Percentiles rank a stretch among this genome's conserved stretches.
Evolutionary conservation across 129 eudicot genomes (phyloP).

Genomic region (Pseudognaphalium luteoalbum): DNA sequence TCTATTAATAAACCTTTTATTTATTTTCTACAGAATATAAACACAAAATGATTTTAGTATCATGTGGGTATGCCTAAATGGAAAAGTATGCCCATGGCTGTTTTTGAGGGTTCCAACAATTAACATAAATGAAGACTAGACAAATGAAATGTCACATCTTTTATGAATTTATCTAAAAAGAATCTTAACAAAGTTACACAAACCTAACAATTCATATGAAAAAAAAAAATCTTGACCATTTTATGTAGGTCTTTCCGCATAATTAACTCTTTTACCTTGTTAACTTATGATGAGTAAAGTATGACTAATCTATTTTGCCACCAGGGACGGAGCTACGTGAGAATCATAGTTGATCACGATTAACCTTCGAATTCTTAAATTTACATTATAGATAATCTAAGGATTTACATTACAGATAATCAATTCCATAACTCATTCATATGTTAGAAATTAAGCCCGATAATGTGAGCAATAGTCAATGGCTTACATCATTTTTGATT

Average conservation of each 20-base stretch:
- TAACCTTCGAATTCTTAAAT: no score
- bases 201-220: constrained; percentile 11
- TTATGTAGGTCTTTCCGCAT: not conserved
- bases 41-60: not conserved
- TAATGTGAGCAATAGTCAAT: no score
- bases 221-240: not conserved
- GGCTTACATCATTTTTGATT: no score
- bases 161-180: constrained; percentile 12
- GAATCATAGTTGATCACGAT: no score
- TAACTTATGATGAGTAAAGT: no score
- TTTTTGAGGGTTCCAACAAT: not conserved
- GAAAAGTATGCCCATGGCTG: not conserved
- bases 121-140: constrained; percentile 24
- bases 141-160: constrained; percentile 34
- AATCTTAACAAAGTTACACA: constrained; percentile 3
- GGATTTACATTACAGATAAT: no score
- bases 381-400: no score
- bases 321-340: no score
- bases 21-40: not conserved
- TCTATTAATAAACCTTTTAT: constrained; percentile 5
- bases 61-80: constrained; percentile 30
- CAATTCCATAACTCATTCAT: no score
- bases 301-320: no score
- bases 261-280: no score
- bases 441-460: no score